A percentile compares a stretch with the other conserved stretches of the same genome.
phyloP scores from a whole-genome alignment of 352 stramenopile genomes.

The Globisporangium paddicum region DNA sequence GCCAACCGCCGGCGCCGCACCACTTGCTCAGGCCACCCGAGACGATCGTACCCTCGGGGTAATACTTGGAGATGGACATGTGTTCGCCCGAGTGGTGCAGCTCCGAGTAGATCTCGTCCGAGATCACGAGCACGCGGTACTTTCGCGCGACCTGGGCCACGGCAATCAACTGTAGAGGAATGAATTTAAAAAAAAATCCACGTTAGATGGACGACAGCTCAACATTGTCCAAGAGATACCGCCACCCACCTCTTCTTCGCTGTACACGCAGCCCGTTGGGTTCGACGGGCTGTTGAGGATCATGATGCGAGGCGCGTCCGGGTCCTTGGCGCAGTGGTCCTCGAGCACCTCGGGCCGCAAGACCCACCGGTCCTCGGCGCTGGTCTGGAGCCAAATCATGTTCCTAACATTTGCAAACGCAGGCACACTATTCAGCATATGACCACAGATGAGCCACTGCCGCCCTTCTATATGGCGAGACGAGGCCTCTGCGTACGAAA shows the following conservation, averaged over 20 bases:
- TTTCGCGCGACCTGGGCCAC: slow-evolving; percentile 73
- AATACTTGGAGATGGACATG: slow-evolving; percentile 81
- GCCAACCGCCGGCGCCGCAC: slow-evolving; percentile 84
- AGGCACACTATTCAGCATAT: not conserved
- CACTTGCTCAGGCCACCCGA: slow-evolving; percentile 86
- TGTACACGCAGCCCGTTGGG: slow-evolving; percentile 79
- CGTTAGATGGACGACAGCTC: not conserved
- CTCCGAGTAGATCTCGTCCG: slow-evolving; percentile 88
- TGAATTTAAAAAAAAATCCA: not conserved
- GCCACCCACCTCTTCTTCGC: slow-evolving; percentile 56
- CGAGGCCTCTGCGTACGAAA: not conserved
- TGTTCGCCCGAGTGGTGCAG: slow-evolving; percentile 70
- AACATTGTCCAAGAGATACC: not conserved
- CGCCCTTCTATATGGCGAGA: not conserved
- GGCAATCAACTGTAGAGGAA: slow-evolving; percentile 24
- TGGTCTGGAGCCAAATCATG: slow-evolving; percentile 85
- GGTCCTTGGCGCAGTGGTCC: slow-evolving; percentile 68
- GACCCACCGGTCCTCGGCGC: slow-evolving; percentile 77
- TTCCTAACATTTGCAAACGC: slow-evolving; percentile 40
- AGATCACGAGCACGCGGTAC: slow-evolving; percentile 87
- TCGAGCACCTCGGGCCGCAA: slow-evolving; percentile 80
- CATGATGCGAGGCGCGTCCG: slow-evolving; percentile 77
- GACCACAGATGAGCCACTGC: slow-evolving; percentile 8
- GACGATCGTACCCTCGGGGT: slow-evolving; percentile 85
- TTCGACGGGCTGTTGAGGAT: slow-evolving; percentile 87